Evolutionary conservation across 2,329 filamentous ascomycete species (phyloP), one percentile per base, ranked within the genome.

Genomic region (Fusarium fracticaudum): DNA sequence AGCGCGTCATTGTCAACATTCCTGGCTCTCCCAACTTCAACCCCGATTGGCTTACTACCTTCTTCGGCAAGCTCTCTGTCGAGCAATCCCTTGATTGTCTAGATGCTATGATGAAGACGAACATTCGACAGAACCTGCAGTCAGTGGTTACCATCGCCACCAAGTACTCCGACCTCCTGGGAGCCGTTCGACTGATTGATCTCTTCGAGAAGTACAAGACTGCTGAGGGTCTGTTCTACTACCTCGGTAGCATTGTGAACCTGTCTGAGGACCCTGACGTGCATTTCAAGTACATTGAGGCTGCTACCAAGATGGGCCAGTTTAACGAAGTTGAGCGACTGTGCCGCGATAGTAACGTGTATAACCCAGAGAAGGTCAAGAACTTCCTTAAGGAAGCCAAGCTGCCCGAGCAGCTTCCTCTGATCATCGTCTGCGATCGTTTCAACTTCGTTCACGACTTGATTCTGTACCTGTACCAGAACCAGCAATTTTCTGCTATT

Each of bases 231-330:
- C 91, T 99, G 9, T 99, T 96, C 89, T 98, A 98, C 87, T 99
- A 98, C 85, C 91, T 99, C 22, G 96, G 96, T 71, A 98, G 95
- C 82, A 97, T 99, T 77, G 96, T 99, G 84, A 99, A 99, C 82
- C 87, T 99, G 54, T 97, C 94, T 66, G 94, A 98, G 83, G 96
- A 98, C 78, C 89, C 93, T 29, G 96, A 99, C 81, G 96, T 99
- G 37, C 93, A 96, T 81, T 99, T 98, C 91, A 99, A 99, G 88
- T 99, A 99, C 84, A 98, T 99, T 68, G 96, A 99, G 85, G 95
- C 96, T 64, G 96, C 97, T 38, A 98, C 95, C 31, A 93, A 92
- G 80, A 97, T 98, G 90, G 91, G 92, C 37, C 96, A 99, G 84
- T 91, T 98, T 80, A 95, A 94, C 76, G 96, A 99, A 81, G 96